A percentile compares a stretch with the other conserved stretches of the same genome.
phyloP scores from a whole-genome alignment of 139 green algal species.

The Chlamydomonas incerta region DNA sequence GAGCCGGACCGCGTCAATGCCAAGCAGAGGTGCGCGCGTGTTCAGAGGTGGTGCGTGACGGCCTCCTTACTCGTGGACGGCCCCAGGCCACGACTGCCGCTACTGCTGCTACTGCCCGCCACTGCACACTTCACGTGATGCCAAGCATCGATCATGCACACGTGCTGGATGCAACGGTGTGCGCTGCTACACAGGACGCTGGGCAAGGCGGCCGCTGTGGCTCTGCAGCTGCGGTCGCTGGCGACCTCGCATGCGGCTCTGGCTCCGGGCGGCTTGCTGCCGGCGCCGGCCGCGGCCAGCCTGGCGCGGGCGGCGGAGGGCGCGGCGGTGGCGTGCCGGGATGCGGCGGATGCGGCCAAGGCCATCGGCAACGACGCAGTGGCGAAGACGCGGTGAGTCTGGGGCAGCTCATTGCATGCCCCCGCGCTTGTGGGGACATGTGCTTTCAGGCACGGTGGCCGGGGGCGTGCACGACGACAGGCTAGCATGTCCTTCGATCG shows the following conservation, averaged over 20 bases:
- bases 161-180: not conserved
- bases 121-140: no score
- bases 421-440: no score
- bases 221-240: not conserved
- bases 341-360: not conserved
- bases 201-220: not conserved
- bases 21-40: slow-evolving; percentile 8
- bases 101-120: no score
- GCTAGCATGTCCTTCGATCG: no score
- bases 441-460: no score
- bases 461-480: no score
- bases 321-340: not conserved
- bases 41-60: no score
- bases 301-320: not conserved
- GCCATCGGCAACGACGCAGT: not conserved
- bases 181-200: not conserved
- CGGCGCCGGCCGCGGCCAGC: not conserved
- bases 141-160: no score
- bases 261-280: not conserved
- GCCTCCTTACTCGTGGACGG: no score
- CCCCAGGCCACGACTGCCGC: no score
- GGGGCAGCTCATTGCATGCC: no score
- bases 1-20: not conserved
- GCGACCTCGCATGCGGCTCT: not conserved
- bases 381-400: not conserved